Evolutionary conservation across 495 filamentous ascomycete species (phyloP), one percentile per base, ranked within the genome.

Genomic region (Hyaloscypha finlandica): DNA sequence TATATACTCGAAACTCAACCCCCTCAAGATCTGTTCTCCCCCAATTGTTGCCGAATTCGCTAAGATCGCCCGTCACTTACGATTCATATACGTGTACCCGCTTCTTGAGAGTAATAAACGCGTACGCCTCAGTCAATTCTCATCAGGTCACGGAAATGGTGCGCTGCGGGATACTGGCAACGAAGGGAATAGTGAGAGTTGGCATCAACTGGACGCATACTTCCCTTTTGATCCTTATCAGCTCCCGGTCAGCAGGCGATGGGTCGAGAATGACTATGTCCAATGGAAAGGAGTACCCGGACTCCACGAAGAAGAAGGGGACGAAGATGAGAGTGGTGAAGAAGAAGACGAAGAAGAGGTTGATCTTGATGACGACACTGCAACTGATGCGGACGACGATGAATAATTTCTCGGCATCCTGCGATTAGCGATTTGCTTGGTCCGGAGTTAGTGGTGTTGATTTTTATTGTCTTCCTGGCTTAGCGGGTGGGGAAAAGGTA

Each of bases 161-260:
- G 80, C 78, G 1, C 71, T 85, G 30, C 84, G 92, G 52, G 93
- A 95, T 73, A 84, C 86, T 71, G 89, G 84, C 63, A 79, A 84
- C 55, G 80, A 83, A 59, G 75, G 53, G 77, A 80, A 70, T 59
- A 68, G 66, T 16, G 88, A 93, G 64, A 89, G 88, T 48, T 88
- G 86, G 77, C 83, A 87, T 58, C 86, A 94, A 75, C 83, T 98
- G 2, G 94, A 97, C 67, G 91, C 91, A 0, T 97, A 94, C 76
- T 98, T 98, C 76, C 95, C 96, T 2, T 99, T 99, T 72, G 95
- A 99, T 74, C 95, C 95, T 3, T 98, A 97, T 77, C 88, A 91
- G 68, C 81, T 98, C 14, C 94, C 92, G 0, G 81, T 85, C 59
- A 96, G 93, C 70, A 90, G 89, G 75, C 81, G 86, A 45, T 98